phyloP scores from a whole-genome alignment of 805 yeast genomes.

The Sugiyamaella mastotermitis region DNA sequence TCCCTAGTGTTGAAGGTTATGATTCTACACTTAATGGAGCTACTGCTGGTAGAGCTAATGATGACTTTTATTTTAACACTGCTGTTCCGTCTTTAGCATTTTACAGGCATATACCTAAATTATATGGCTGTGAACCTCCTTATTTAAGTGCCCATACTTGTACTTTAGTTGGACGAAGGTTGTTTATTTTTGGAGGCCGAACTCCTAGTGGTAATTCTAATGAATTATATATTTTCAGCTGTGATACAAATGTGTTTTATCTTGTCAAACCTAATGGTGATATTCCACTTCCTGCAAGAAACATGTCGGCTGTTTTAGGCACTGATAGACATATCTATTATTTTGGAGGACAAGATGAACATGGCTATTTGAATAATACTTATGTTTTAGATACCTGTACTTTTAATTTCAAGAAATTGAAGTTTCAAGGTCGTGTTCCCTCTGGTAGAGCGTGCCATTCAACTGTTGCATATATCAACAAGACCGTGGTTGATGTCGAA shows the following conservation, averaged over 20 bases:
- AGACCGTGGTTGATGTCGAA: neutral
- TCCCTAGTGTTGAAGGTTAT: too few relatives aligned
- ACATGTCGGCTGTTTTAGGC: conserved; percentile 12
- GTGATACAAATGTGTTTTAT: conserved; percentile 14
- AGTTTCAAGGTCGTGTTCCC: conserved; percentile 12
- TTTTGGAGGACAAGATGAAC: conserved; percentile 20
- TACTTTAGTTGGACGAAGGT: conserved; percentile 13
- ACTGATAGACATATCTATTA: conserved; percentile 14
- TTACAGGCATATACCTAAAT: conserved; percentile 19
- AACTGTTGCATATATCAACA: conserved; percentile 2
- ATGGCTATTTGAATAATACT: conserved; percentile 6
- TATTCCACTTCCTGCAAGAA: conserved; percentile 13
- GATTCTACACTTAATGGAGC: neutral
- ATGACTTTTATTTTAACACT: conserved; percentile 6
- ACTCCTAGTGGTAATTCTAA: conserved; percentile 14
- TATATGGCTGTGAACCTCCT: conserved; percentile 22
- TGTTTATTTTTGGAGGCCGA: conserved; percentile 22
- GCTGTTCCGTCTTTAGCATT: conserved; percentile 17
- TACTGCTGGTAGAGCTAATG: conserved; percentile 4
- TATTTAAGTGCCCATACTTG: conserved; percentile 20
- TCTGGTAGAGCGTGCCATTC: conserved; percentile 17
- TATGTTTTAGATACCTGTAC: conserved; percentile 16
- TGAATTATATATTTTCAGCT: conserved; percentile 18
- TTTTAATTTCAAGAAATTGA: conserved; percentile 10
- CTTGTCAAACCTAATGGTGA: conserved; percentile 11